phyloP scores from a whole-genome alignment of 83 land plant genomes.

The Thuja plicata region DNA sequence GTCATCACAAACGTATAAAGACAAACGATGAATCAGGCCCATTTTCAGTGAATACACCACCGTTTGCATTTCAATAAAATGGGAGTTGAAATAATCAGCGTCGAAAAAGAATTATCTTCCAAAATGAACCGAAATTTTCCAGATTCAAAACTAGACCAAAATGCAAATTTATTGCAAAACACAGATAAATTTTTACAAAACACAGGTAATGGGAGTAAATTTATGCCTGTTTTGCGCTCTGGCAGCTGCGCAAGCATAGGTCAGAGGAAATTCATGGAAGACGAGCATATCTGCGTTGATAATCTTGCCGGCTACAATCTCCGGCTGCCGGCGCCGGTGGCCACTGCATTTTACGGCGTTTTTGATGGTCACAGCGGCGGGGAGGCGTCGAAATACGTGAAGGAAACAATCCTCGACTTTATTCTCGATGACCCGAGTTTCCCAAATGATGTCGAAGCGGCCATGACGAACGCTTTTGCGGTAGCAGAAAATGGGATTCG shows the following conservation, averaged over 20 bases:
- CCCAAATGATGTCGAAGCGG: conserved; percentile 30
- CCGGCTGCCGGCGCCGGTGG: not conserved
- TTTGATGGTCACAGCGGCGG: conserved; percentile 53
- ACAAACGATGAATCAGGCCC: too few species aligned
- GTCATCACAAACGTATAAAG: too few species aligned
- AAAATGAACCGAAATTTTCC: too few species aligned
- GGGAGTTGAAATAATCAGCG: too few species aligned
- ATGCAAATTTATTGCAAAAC: too few species aligned
- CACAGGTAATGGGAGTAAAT: too few species aligned
- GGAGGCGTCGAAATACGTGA: conserved; percentile 71
- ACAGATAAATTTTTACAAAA: too few species aligned
- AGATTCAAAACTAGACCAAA: too few species aligned
- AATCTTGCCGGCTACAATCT: not conserved
- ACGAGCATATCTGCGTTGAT: not conserved
- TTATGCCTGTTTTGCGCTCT: not conserved
- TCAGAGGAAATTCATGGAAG: not conserved
- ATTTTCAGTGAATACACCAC: too few species aligned
- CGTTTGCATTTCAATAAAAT: too few species aligned
- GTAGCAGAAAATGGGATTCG: conserved; percentile 54
- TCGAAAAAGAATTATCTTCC: too few species aligned
- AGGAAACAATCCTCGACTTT: conserved; percentile 41
- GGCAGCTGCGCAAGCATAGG: not conserved
- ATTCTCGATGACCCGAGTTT: conserved; percentile 64
- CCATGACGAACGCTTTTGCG: conserved; percentile 51
- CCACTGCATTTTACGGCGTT: conserved; percentile 59